Percentiles rank a stretch among this genome's conserved stretches.
Evolutionary conservation across 2,329 filamentous ascomycete genomes (phyloP).

Genomic region (Incumbomyces delicatus): DNA sequence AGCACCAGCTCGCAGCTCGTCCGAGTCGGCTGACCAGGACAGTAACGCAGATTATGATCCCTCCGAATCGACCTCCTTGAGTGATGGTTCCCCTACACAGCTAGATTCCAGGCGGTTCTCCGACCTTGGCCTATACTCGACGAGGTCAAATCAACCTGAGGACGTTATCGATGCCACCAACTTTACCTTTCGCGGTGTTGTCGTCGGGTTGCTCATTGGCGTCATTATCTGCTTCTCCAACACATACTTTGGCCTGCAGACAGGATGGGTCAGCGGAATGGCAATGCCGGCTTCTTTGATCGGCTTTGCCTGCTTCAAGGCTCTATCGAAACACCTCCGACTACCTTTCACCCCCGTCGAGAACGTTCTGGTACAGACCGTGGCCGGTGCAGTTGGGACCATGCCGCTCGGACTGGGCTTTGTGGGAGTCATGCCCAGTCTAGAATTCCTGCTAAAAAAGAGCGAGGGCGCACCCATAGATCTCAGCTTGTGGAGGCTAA

Average conservation of each 20-base stretch:
- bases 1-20: not conserved
- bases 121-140: slow-evolving; percentile 18
- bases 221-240: slow-evolving; percentile 92
- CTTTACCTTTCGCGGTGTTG: slow-evolving; percentile 74
- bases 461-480: slow-evolving; percentile 70
- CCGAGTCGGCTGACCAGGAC: slow-evolving; percentile 7
- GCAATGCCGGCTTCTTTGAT: slow-evolving; percentile 92
- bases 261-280: slow-evolving; percentile 78
- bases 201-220: slow-evolving; percentile 73
- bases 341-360: slow-evolving; percentile 88
- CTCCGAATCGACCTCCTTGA: slow-evolving; percentile 5
- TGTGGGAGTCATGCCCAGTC: slow-evolving; percentile 84
- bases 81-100: not conserved
- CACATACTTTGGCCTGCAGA: slow-evolving; percentile 97
- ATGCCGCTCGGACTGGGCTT: slow-evolving; percentile 96
- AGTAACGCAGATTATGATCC: slow-evolving; percentile 12
- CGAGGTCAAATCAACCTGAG: not conserved
- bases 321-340: slow-evolving; percentile 59
- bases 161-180: slow-evolving; percentile 39
- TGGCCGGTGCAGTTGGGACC: slow-evolving; percentile 88
- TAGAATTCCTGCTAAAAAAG: slow-evolving; percentile 71
- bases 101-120: slow-evolving; percentile 7
- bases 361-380: slow-evolving; percentile 93
- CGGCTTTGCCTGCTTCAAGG: slow-evolving; percentile 87
- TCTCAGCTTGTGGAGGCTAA: slow-evolving; percentile 63